A percentile compares a stretch with the other conserved stretches of the same genome.
Evolutionary conservation across 2,329 filamentous ascomycete species (phyloP).

Genomic region (Fusarium scirpi): DNA sequence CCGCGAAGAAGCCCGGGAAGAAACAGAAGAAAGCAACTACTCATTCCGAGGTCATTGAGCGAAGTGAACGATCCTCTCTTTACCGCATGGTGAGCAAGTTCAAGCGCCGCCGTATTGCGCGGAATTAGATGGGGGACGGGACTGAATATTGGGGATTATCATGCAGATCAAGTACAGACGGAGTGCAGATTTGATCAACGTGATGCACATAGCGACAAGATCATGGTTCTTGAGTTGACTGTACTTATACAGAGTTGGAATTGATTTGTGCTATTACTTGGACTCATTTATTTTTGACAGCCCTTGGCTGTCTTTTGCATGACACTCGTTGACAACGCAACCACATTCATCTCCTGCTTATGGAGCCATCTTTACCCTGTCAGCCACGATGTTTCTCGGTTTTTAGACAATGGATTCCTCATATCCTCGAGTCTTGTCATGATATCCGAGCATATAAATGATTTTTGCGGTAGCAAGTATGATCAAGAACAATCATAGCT

Average conservation of each 20-base stretch:
- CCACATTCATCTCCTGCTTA: not conserved
- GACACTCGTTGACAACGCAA: not conserved
- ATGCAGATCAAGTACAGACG: not conserved
- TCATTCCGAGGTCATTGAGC: not conserved
- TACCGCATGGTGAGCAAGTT: slow-evolving; percentile 31
- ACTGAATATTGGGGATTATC: not conserved
- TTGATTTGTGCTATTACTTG: not conserved
- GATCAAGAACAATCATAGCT: not conserved
- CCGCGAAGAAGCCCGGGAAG: not conserved
- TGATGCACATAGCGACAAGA: slow-evolving; percentile 7
- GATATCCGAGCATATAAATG: not conserved
- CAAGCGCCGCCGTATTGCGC: slow-evolving; percentile 24
- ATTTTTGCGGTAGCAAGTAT: not conserved
- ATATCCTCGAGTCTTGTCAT: not conserved
- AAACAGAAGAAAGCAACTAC: slow-evolving; percentile 4
- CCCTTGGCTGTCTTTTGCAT: not conserved
- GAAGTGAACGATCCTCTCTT: slow-evolving; percentile 17
- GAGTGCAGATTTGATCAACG: not conserved
- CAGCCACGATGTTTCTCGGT: not conserved
- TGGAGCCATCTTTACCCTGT: not conserved
- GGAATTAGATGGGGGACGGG: not conserved
- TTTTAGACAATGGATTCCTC: not conserved
- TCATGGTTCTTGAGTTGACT: not conserved
- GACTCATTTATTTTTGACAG: no score
- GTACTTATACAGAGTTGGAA: not conserved